Conservation (phyloP, 176 grass and related monocot species). For the Aegilops sharonensis region DNA sequence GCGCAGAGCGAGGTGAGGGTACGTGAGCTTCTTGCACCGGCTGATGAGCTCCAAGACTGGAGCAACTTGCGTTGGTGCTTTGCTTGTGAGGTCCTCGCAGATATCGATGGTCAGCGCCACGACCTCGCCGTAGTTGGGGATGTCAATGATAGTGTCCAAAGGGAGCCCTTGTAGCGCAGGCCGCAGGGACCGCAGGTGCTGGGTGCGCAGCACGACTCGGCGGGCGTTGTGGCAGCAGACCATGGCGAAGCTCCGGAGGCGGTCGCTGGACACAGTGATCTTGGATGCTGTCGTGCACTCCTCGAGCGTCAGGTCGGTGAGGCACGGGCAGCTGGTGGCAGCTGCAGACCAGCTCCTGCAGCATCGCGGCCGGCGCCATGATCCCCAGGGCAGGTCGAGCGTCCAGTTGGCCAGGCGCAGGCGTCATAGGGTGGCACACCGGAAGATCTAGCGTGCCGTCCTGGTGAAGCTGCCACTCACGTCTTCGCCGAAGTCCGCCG, state of each 20-base stretch:
- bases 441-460: too few species aligned
- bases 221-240: neutral
- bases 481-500: neutral
- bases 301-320: conserved; percentile 3
- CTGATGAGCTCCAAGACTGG: neutral
- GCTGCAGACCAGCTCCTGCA: neutral
- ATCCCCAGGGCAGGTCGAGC: too few species aligned
- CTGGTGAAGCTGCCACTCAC: neutral
- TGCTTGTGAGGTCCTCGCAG: neutral
- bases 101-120: neutral
- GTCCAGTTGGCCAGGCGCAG: too few species aligned
- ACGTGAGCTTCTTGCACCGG: neutral
- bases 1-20: neutral
- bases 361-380: too few species aligned
- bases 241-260: neutral
- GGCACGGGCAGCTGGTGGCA: neutral
- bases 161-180: neutral
- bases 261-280: neutral
- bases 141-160: too few species aligned
- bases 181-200: neutral
- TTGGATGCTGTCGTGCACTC: neutral
- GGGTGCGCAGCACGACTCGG: neutral
- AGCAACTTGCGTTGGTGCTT: neutral
- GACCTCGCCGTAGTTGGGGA: neutral
- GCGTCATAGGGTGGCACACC: neutral